Conservation (phyloP, 169 alveolate genomes). For the Eimeria zaria region DNA sequence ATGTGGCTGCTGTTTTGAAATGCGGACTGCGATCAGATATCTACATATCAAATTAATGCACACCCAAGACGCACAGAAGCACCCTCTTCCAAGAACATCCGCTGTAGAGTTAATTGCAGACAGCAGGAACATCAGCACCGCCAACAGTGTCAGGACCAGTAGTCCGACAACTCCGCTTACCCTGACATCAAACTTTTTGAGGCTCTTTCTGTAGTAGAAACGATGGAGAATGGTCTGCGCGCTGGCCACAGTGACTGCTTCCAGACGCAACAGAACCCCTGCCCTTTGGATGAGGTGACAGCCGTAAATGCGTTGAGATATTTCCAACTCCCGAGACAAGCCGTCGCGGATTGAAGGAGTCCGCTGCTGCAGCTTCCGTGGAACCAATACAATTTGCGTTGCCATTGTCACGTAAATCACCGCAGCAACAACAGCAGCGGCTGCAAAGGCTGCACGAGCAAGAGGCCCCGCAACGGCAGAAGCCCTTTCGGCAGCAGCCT, state of each 20-base stretch:
- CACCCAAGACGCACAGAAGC: neutral
- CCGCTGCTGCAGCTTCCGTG: conserved; percentile 76
- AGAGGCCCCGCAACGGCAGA: neutral
- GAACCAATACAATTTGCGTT: conserved; percentile 75
- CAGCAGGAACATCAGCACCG: neutral
- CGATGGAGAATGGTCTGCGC: conserved; percentile 94
- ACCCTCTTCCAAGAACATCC: neutral
- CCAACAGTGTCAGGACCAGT: conserved; percentile 4
- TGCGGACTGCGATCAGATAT: neutral
- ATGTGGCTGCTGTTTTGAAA: neutral
- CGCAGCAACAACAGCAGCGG: conserved; percentile 27
- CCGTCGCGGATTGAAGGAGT: conserved; percentile 90
- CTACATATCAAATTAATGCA: too few relatives aligned
- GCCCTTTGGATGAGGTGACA: conserved; percentile 92
- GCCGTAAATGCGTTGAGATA: conserved; percentile 89
- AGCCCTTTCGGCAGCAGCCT: neutral
- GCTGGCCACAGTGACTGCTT: conserved; percentile 94
- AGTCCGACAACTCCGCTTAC: conserved; percentile 75
- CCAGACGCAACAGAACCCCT: conserved; percentile 92
- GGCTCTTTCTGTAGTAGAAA: conserved; percentile 92
- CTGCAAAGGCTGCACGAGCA: neutral
- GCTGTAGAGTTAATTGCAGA: neutral
- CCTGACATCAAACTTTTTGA: conserved; percentile 92
- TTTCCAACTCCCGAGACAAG: conserved; percentile 84
- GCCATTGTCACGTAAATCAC: conserved; percentile 36